Percentiles rank a stretch among this genome's conserved stretches.
Evolutionary conservation across 176 grass and related monocot species (phyloP).

Genomic region (Triticum dicoccoides): DNA sequence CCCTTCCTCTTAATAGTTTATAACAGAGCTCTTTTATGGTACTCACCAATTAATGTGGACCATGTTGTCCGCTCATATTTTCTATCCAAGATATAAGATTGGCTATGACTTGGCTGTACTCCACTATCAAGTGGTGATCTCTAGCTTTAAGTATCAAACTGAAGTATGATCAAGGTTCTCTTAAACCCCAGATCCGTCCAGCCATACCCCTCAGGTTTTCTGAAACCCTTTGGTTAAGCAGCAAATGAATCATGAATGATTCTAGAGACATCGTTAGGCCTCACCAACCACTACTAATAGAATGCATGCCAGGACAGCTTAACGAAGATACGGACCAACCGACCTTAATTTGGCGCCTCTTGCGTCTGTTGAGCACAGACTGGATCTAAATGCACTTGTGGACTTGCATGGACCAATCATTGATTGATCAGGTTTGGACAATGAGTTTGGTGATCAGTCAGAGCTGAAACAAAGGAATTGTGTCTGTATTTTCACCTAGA

Average conservation of each 20-base stretch:
- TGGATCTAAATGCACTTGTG: constrained; percentile 22
- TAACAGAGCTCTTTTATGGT: background rate
- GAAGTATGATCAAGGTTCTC: background rate
- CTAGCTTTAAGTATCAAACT: background rate
- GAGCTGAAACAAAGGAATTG: constrained; percentile 5
- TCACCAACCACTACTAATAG: constrained; percentile 5
- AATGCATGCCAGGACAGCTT: constrained; percentile 21
- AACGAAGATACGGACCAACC: background rate
- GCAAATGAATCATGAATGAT: constrained; percentile 19
- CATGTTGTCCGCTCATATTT: background rate
- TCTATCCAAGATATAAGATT: too few relatives aligned
- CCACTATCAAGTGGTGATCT: background rate
- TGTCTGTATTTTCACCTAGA: background rate
- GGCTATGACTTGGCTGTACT: background rate
- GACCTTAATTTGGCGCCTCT: constrained; percentile 28
- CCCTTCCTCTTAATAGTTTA: background rate
- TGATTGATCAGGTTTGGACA: constrained; percentile 19
- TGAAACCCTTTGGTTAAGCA: background rate
- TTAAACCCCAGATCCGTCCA: background rate
- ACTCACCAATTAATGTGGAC: background rate
- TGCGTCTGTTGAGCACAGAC: constrained; percentile 19
- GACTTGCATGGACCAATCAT: constrained; percentile 27
- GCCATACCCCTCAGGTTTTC: constrained; percentile 22
- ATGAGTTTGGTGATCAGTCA: constrained; percentile 27
- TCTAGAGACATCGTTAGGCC: constrained; percentile 19